Percentiles rank a stretch among this genome's conserved stretches.
phyloP scores from a whole-genome alignment of 768 basidiomycete species.

The Suillus sp. region DNA sequence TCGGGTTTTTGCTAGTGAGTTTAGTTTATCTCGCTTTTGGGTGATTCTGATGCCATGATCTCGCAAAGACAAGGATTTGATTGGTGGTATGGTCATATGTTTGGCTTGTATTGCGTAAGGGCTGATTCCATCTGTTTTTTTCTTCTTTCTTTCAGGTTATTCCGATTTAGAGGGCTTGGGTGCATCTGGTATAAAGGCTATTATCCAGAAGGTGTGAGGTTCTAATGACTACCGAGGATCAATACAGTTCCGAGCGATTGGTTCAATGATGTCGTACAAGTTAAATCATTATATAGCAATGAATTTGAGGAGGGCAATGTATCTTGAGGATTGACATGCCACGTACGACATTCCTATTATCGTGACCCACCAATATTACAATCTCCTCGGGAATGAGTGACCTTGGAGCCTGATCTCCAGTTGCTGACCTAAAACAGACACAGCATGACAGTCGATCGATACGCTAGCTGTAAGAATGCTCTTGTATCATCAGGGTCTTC shows the following conservation, averaged over 20 bases:
- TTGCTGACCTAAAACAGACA: background rate
- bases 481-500: slow-evolving; percentile 1
- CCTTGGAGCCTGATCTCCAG: background rate
- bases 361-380: background rate
- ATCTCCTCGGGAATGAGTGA: slow-evolving; percentile 8
- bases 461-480: background rate
- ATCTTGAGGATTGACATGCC: slow-evolving; percentile 1
- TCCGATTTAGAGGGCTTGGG: slow-evolving; percentile 1
- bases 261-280: slow-evolving; percentile 6
- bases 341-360: slow-evolving; percentile 3
- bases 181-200: background rate
- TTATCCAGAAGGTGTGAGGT: background rate
- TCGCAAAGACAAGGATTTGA: background rate
- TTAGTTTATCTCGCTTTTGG: background rate
- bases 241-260: background rate
- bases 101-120: background rate
- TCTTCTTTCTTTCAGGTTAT: background rate
- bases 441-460: background rate
- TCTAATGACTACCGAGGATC: background rate
- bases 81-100: background rate
- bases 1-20: slow-evolving; percentile 9
- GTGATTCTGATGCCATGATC: background rate
- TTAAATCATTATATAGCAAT: background rate
- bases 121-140: too few relatives aligned
- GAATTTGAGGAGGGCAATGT: background rate